These are phyloP conservation scores for Quaeritorhiza haematococci DNA, from an alignment of 371 early-diverging fungal species.

Conservation along the genomic window DNA sequence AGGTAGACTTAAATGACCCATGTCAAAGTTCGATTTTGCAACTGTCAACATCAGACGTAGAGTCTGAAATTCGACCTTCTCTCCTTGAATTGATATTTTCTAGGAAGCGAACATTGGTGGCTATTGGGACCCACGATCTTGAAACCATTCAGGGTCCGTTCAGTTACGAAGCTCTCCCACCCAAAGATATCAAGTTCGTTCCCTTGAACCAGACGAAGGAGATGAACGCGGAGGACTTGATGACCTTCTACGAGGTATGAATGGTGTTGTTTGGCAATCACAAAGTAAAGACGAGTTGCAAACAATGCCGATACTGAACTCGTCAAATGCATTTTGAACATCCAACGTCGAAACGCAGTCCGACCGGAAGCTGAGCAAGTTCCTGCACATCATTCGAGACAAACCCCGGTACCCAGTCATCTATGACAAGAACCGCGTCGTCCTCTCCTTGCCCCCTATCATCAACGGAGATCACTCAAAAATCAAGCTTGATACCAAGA, in stretches of 20 bases:
- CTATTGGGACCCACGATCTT: conserved; percentile 99
- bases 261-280: too few relatives aligned
- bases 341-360: conserved; percentile 15
- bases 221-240: conserved; percentile 85
- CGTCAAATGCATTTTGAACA: too few relatives aligned
- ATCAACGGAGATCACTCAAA: conserved; percentile 99
- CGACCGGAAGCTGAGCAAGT: conserved; percentile 76
- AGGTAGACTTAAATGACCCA: conserved; percentile 32
- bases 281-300: too few relatives aligned
- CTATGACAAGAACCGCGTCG: conserved; percentile 74
- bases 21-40: too few relatives aligned
- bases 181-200: conserved; percentile 86
- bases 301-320: too few relatives aligned
- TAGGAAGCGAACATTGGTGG: conserved; percentile 92
- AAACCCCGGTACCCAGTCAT: conserved; percentile 92
- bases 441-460: conserved; percentile 98
- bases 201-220: conserved; percentile 90
- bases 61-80: background rate
- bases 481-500: conserved; percentile 92
- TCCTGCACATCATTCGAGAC: conserved; percentile 87
- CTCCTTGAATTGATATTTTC: background rate
- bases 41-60: too few relatives aligned
- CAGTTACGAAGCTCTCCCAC: conserved; percentile 88
- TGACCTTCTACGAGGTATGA: conserved; percentile 76
- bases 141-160: conserved; percentile 94